These are phyloP conservation scores for Globisporangium cederbergense DNA, from an alignment of 352 stramenopile genomes.

Conservation along the genomic window DNA sequence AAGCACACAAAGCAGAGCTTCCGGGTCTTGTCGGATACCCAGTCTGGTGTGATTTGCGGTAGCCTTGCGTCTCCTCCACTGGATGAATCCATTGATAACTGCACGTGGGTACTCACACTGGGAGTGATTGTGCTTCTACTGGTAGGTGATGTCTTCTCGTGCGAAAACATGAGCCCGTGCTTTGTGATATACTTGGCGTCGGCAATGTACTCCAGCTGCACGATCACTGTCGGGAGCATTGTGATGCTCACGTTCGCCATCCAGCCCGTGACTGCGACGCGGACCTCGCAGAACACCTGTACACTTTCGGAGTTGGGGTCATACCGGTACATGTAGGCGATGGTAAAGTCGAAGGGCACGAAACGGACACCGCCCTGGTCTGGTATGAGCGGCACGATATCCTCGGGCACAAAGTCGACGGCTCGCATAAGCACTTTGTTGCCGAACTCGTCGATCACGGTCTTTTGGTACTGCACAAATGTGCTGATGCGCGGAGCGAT, in stretches of 20 bases:
- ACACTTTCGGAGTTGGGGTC: conserved; percentile 49
- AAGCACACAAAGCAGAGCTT: conserved; percentile 68
- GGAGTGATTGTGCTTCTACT: conserved; percentile 14
- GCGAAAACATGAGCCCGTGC: conserved; percentile 65
- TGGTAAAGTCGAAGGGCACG: conserved; percentile 50
- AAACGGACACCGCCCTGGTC: conserved; percentile 36
- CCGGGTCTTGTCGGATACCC: conserved; percentile 55
- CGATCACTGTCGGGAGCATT: conserved; percentile 50
- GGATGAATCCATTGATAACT: too few species aligned
- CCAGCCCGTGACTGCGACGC: conserved; percentile 49
- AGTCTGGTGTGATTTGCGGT: conserved; percentile 26
- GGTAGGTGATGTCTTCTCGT: conserved; percentile 16
- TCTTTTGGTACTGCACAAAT: conserved; percentile 62
- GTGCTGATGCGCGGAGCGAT: conserved; percentile 55
- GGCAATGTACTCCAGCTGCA: conserved; percentile 62
- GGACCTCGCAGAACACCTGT: conserved; percentile 70
- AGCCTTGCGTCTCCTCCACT: too few species aligned
- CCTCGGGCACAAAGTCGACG: conserved; percentile 50
- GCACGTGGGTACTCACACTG: conserved; percentile 34
- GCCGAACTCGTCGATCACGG: conserved; percentile 31
- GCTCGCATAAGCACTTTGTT: conserved; percentile 63
- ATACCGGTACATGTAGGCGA: conserved; percentile 62
- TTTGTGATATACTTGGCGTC: conserved; percentile 84
- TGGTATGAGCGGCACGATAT: conserved; percentile 32
- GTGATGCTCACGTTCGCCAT: too few species aligned